Base-by-base conservation (phyloP, 225 moss, liverwort and hornwort genomes). In the Polytrichum formosum region DNA sequence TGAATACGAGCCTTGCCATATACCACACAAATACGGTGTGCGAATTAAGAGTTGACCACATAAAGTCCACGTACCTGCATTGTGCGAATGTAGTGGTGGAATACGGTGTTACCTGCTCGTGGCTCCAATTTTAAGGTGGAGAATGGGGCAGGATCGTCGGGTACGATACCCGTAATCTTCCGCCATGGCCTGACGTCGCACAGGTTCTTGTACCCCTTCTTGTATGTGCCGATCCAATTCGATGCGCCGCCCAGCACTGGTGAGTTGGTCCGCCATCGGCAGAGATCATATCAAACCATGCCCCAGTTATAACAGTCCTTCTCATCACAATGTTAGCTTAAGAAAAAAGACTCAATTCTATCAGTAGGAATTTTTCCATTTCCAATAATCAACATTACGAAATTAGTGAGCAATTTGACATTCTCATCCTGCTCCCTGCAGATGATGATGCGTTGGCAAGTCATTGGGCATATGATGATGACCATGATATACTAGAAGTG, bases 61-160 rank as follows among this genome's bases (percentile, higher is more conserved):
- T 37, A 13, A 37, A 37, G 2, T 37, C 2, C 13, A 37, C 1
- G 13, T 9, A 37, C 13, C 37, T 37, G 37, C 37, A 37, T 37
- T 37, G 37, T 13, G 13, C 2, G 37, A 37, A 37, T 37, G 13
- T 10, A 37, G 37, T 37, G 10, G 37, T 10, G 37, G 46, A 46
- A 46, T 46, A 46, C 13, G 46, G 46, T 6, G 61, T 37, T 71
- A 76, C 84, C 82, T 85, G 79, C 79, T 37, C 72, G 69, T 73
- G 76, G 81, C 10, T 76, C 76, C 67, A 87, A 72, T 26, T 79
- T 87, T 18, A 79, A 61, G 16, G 87, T 81, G 53, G 87, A 87
- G 67, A 81, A 84, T 2, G 83, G 81, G 1, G 76, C 75, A 60
- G 73, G 83, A 53, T 86, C 73, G 0, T 81, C 13, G 16, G 53